These are phyloP conservation scores for Aspergillus alliaceus DNA, from an alignment of 2,329 filamentous ascomycete species.

Conservation along the genomic window DNA sequence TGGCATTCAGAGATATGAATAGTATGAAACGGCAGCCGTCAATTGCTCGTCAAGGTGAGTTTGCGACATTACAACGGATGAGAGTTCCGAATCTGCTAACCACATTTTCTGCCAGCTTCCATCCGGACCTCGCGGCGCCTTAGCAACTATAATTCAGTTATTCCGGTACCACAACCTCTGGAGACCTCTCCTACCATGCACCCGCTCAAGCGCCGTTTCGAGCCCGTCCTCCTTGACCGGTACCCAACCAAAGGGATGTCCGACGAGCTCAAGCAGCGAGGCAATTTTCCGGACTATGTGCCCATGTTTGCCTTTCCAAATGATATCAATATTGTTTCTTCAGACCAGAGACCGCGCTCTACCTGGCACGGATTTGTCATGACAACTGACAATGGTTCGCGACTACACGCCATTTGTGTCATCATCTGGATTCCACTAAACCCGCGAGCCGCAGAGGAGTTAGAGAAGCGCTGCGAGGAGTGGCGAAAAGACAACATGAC, in stretches of 20 bases:
- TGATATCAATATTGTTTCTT: conserved; percentile 94
- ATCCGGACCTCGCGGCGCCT: conserved; percentile 81
- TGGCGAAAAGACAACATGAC: conserved; percentile 95
- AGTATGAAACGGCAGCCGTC: conserved; percentile 86
- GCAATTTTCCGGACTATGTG: conserved; percentile 92
- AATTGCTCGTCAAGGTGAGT: conserved; percentile 70
- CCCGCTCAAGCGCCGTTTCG: conserved; percentile 87
- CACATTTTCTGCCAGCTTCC: conserved; percentile 51
- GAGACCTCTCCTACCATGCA: conserved; percentile 92
- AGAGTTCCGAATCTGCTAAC: conserved; percentile 11
- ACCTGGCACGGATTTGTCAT: conserved; percentile 99
- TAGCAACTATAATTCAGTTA: conserved; percentile 98
- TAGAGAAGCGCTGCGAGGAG: conserved; percentile 72
- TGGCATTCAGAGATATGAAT: conserved; percentile 93
- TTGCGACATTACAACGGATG: not conserved
- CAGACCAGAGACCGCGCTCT: conserved; percentile 88
- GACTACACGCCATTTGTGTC: conserved; percentile 86
- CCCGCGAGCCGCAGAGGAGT: conserved; percentile 74
- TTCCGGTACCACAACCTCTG: conserved; percentile 87
- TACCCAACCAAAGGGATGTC: conserved; percentile 82
- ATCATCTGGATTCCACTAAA: conserved; percentile 92
- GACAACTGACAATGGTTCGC: conserved; percentile 89
- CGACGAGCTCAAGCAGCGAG: conserved; percentile 77
- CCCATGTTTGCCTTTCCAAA: conserved; percentile 99
- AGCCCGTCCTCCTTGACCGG: conserved; percentile 91